Conservation (phyloP, 139 green algal species). For the Chlamydomonas incerta region DNA sequence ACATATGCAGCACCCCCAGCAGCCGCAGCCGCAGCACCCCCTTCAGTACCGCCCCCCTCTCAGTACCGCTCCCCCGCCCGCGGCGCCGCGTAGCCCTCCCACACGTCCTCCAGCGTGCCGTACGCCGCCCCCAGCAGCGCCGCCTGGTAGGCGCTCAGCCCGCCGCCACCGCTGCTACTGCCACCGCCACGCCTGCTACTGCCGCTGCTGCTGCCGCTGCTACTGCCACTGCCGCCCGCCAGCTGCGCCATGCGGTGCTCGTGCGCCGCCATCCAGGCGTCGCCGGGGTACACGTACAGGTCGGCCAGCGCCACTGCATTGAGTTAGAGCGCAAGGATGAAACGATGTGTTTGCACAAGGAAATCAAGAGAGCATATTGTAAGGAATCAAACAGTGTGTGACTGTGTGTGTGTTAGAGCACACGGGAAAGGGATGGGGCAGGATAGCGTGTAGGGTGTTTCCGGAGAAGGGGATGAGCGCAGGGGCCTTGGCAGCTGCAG, state of each 20-base stretch:
- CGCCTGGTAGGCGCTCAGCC: constrained; percentile 6
- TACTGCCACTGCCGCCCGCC: not conserved
- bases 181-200: not conserved
- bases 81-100: constrained; percentile 29
- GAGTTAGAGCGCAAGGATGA: no score
- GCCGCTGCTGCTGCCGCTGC: not conserved
- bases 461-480: no score
- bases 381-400: no score
- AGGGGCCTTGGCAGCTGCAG: no score
- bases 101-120: constrained; percentile 17
- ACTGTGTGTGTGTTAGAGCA: no score
- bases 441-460: no score
- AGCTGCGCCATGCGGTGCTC: constrained; percentile 24
- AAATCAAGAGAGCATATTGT: no score
- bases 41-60: not conserved
- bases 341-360: no score
- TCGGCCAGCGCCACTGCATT: constrained; percentile 36
- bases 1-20: no score
- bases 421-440: no score
- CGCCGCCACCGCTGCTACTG: not conserved
- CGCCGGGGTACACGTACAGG: constrained; percentile 35
- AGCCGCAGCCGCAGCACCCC: no score
- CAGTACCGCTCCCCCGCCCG: constrained; percentile 24
- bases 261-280: constrained; percentile 31
- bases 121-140: constrained; percentile 31